Evolutionary conservation across 2,329 filamentous ascomycete genomes (phyloP).

Genomic region (Colletotrichum agaves): DNA sequence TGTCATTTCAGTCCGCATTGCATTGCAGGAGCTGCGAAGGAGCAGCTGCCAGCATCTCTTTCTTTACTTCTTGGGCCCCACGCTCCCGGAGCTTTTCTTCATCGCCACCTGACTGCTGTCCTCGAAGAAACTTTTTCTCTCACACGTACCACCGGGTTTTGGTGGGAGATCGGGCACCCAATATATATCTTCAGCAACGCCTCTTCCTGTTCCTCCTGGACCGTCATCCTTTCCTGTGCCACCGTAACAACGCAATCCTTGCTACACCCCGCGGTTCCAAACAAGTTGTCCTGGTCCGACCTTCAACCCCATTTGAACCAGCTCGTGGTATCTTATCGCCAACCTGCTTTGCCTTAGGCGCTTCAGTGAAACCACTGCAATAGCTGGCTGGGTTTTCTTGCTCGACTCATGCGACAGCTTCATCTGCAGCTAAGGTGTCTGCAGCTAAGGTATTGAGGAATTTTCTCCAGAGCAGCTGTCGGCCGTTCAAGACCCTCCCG

Average conservation of each 20-base stretch:
- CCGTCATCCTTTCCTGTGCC: background rate
- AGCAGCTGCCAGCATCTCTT: background rate
- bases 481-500: too few species aligned
- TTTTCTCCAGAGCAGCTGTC: too few species aligned
- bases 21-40: conserved; percentile 1
- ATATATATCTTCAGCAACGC: background rate
- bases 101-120: conserved; percentile 24
- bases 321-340: too few species aligned
- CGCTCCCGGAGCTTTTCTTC: background rate
- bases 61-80: background rate
- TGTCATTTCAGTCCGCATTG: background rate
- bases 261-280: background rate
- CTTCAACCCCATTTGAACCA: background rate
- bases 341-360: too few species aligned
- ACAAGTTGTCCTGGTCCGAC: background rate
- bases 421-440: too few species aligned
- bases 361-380: background rate
- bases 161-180: background rate
- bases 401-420: background rate
- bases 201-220: background rate
- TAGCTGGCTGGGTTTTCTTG: background rate
- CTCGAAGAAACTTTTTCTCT: conserved; percentile 5
- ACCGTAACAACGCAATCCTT: background rate
- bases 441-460: too few species aligned
- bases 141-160: background rate